phyloP scores from a whole-genome alignment of 805 yeast species.

The Blastobotrys attinorum region DNA sequence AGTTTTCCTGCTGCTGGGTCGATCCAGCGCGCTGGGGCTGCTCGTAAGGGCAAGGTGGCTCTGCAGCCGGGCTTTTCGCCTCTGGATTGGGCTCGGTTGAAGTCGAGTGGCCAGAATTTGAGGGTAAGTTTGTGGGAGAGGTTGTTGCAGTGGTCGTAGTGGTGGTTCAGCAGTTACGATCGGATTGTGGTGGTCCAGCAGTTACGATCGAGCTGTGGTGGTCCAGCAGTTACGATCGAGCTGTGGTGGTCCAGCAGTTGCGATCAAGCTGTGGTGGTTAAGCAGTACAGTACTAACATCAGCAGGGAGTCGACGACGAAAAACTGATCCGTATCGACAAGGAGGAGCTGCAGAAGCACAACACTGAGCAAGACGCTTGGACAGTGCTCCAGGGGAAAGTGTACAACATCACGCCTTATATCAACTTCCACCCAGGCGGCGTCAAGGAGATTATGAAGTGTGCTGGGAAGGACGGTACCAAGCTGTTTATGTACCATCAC shows the following conservation, averaged over 20 bases:
- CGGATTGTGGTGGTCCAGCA: too few relatives aligned
- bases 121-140: slow-evolving; percentile 39
- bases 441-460: slow-evolving; percentile 62
- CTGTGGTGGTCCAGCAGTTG: background rate
- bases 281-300: background rate
- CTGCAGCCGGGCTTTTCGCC: slow-evolving; percentile 79
- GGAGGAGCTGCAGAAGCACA: slow-evolving; percentile 55
- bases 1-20: slow-evolving; percentile 13
- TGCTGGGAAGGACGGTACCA: slow-evolving; percentile 81
- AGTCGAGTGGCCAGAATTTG: slow-evolving; percentile 41
- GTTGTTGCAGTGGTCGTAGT: too few relatives aligned
- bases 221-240: too few relatives aligned
- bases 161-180: too few relatives aligned
- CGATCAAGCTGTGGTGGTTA: background rate
- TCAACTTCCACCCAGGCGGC: slow-evolving; percentile 93
- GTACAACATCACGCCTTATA: slow-evolving; percentile 77
- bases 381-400: slow-evolving; percentile 72
- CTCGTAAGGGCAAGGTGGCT: slow-evolving; percentile 45
- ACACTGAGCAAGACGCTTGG: slow-evolving; percentile 69
- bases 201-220: too few relatives aligned
- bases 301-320: slow-evolving; percentile 19
- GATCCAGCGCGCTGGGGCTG: slow-evolving; percentile 10
- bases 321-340: slow-evolving; percentile 31
- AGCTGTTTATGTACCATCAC: slow-evolving; percentile 57
- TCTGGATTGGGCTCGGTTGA: slow-evolving; percentile 71